Evolutionary conservation across 192 early-diverging fungal species (phyloP), one percentile per base, ranked within the genome.

Genomic region (Jimgerdemannia flammicorona): DNA sequence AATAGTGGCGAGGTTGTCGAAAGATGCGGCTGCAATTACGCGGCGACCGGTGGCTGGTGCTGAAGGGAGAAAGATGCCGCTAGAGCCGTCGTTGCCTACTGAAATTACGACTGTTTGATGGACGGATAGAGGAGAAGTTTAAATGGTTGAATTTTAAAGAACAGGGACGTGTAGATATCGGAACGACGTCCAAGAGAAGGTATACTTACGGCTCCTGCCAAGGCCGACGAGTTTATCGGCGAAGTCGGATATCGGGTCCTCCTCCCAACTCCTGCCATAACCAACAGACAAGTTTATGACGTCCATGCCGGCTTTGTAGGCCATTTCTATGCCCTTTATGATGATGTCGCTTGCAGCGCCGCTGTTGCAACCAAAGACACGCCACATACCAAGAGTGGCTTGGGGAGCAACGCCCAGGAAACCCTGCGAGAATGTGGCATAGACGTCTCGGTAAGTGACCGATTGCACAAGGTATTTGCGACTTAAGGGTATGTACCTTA

Each of bases 201-300:
- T 59, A 10, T 59, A 14, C 49, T 59, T 59, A 54, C 54, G 59
- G 4, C 81, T 69, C 7, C 85, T 66, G 73, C 90, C 83, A 6
- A 78, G 79, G 29, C 66, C 66, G 19, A 80, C 70, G 43, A 93
- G 78, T 7, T 75, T 74, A 40, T 89, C 84, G 54, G 90, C 87
- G 1, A 92, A 87, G 14, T 87, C 79, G 3, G 89, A 84, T 20
- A 87, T 73, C 14, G 91, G 85, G 43, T 88, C 83, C 44, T 93
- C 91, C 70, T 80, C 83, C 88, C 86, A 89, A 42, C 84, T 84
- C 74, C 80, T 82, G 17, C 86, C 82, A 6, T 86, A 91, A 69
- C 95, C 96, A 71, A 97, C 79, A 70, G 91, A 93, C 73, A 97
- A 85, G 84, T 92, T 96, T 78, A 98, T 92, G 64, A 98, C 77